A percentile compares a stretch with the other conserved stretches of the same genome.
Conservation (phyloP, 2,329 filamentous ascomycete species). For the Curvularia hawaiiensis region DNA sequence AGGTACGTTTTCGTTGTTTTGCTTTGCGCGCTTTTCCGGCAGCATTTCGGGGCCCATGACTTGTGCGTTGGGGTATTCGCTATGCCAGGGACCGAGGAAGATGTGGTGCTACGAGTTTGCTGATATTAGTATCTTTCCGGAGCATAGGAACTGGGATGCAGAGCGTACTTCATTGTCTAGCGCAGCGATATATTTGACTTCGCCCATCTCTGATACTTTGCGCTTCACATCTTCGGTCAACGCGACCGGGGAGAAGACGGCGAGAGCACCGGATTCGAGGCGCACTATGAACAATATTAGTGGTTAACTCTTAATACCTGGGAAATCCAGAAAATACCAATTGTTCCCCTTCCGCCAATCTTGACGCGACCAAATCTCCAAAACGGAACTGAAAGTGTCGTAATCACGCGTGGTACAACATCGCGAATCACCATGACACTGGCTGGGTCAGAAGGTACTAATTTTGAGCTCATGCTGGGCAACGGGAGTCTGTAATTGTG, state of each 20-base stretch:
- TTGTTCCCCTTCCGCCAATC: conserved; percentile 84
- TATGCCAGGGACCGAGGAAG: conserved; percentile 83
- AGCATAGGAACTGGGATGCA: not conserved
- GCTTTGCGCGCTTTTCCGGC: conserved; percentile 75
- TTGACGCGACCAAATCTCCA: conserved; percentile 77
- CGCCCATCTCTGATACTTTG: conserved; percentile 61
- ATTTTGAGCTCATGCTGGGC: conserved; percentile 43
- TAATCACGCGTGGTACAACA: conserved; percentile 73
- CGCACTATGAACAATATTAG: conserved; percentile 62
- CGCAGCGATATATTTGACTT: conserved; percentile 83
- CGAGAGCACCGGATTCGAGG: conserved; percentile 76
- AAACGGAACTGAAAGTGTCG: conserved; percentile 84
- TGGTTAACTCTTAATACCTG: not conserved
- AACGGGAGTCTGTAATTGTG: not conserved
- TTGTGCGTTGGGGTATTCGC: conserved; percentile 76
- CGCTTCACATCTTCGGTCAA: conserved; percentile 78
- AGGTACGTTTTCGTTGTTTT: conserved; percentile 61
- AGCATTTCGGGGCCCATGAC: conserved; percentile 84
- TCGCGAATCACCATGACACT: conserved; percentile 90
- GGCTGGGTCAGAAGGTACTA: conserved; percentile 67
- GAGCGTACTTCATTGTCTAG: conserved; percentile 71
- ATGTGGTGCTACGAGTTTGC: conserved; percentile 75
- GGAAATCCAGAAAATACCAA: conserved; percentile 62
- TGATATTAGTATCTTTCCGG: not conserved
- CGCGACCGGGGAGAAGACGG: conserved; percentile 89